Evolutionary conservation across 2,329 filamentous ascomycete genomes (phyloP), one percentile per base, ranked within the genome.

Genomic region (Aspergillus viridinutans): DNA sequence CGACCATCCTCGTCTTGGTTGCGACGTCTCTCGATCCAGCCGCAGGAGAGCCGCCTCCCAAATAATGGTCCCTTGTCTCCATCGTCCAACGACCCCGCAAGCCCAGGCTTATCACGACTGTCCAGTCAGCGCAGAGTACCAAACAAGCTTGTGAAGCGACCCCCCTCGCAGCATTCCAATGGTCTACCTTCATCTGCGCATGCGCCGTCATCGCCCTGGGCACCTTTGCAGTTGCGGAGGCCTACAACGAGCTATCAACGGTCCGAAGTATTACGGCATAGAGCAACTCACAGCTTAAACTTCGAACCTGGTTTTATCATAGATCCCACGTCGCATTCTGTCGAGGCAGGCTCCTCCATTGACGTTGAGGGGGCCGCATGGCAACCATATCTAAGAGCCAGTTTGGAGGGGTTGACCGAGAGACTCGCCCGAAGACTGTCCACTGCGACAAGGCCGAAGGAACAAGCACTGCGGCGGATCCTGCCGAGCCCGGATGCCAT

Each of bases 241-340:
- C 85, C 85, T 49, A 83, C 83, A 17, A 87, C 85, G 12, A 87
- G 85, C 69, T 82, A 87, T 69, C 83, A 87, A 67, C 77, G 85
- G 53, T 83, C 81, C 26, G 80, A 80, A 49, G 81, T 80, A 8
- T 73, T 83, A 58, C 78, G 79, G 57, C 73, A 77, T 54, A 76
- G 74, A 43, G 70, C 72, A 42, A 73, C 68, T n/a, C 67, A 69
- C 28, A 67, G 65, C 47, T 53, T 68, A 17, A 65, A 66, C 28
- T 72, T 70, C 23, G 69, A 68, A 32, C 54, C 66, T 10, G 63
- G 60, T 28, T 61, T 68, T 50, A 57, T 60, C 10, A 56, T 59
- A 8, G 20, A 55, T 35, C 23, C 60, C 28, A 17, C 55, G 12
- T 12, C 49, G 23, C 58, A 52, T 23, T 26, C 54, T 29, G 21